Percentiles rank a stretch among this genome's conserved stretches.
These are phyloP conservation scores for Calocybe cyanea DNA, from an alignment of 768 basidiomycete species.

Conservation along the genomic window DNA sequence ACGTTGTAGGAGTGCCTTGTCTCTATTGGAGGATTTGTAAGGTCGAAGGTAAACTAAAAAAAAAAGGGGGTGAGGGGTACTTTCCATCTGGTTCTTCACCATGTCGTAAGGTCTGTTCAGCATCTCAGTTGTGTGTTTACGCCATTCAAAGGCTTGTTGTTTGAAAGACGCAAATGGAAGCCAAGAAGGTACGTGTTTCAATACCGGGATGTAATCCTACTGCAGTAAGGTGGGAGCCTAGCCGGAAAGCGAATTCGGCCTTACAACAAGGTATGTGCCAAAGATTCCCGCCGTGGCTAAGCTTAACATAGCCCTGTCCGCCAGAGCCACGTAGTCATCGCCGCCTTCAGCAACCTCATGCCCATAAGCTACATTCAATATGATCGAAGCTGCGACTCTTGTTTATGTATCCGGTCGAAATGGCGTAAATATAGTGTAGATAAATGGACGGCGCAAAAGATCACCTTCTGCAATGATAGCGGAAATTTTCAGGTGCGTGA, in stretches of 20 bases:
- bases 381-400: conserved; percentile 33
- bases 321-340: conserved; percentile 37
- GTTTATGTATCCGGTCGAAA: not conserved
- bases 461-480: conserved; percentile 33
- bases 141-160: conserved; percentile 34
- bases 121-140: conserved; percentile 29
- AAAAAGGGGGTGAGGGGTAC: conserved; percentile 10
- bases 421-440: not conserved
- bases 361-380: conserved; percentile 40
- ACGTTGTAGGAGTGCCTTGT: conserved; percentile 26
- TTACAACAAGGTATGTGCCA: conserved; percentile 38
- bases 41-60: not conserved
- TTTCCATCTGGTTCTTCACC: conserved; percentile 32
- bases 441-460: no score
- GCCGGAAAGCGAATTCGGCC: not conserved
- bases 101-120: conserved; percentile 34
- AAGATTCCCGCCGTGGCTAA: conserved; percentile 36
- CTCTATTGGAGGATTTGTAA: conserved; percentile 13
- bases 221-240: not conserved
- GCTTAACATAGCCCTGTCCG: conserved; percentile 32
- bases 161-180: conserved; percentile 39
- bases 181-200: conserved; percentile 40
- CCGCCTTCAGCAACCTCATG: conserved; percentile 29
- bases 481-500: conserved; percentile 31
- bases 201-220: conserved; percentile 28